phyloP scores from a whole-genome alignment of 495 filamentous ascomycete species.

The Astrothelium macrocarpum region DNA sequence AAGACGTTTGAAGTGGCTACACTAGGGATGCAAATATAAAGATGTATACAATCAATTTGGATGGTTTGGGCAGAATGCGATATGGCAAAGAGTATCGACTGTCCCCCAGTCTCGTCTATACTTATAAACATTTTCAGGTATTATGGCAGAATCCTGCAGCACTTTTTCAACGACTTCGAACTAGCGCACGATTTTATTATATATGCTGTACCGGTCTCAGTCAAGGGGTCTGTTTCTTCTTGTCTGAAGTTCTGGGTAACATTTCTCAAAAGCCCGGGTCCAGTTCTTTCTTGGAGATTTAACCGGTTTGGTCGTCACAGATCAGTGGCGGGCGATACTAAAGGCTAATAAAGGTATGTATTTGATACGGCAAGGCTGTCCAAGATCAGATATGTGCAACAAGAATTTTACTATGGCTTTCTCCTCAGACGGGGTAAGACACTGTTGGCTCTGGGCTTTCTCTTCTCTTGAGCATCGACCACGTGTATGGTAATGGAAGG shows the following conservation, averaged over 20 bases:
- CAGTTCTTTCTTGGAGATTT: constrained; percentile 23
- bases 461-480: constrained; percentile 18
- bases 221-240: constrained; percentile 23
- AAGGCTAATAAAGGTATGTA: constrained; percentile 17
- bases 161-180: constrained; percentile 8
- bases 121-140: constrained; percentile 11
- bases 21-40: no score
- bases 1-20: no score
- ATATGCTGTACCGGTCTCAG: constrained; percentile 22
- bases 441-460: constrained; percentile 15
- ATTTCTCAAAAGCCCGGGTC: constrained; percentile 17
- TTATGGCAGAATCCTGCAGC: constrained; percentile 7
- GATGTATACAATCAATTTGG: no score
- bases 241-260: constrained; percentile 19
- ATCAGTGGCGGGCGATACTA: constrained; percentile 7
- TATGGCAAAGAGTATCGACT: no score
- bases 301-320: background rate
- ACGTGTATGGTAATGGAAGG: constrained; percentile 13
- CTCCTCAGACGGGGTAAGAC: constrained; percentile 17
- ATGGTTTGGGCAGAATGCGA: no score
- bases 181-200: constrained; percentile 26
- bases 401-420: constrained; percentile 17
- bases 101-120: constrained; percentile 10
- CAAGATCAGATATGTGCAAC: constrained; percentile 15
- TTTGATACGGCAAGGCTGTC: constrained; percentile 16